phyloP scores from a whole-genome alignment of 2,329 filamentous ascomycete genomes.

The Pseudopyricularia cyperi region DNA sequence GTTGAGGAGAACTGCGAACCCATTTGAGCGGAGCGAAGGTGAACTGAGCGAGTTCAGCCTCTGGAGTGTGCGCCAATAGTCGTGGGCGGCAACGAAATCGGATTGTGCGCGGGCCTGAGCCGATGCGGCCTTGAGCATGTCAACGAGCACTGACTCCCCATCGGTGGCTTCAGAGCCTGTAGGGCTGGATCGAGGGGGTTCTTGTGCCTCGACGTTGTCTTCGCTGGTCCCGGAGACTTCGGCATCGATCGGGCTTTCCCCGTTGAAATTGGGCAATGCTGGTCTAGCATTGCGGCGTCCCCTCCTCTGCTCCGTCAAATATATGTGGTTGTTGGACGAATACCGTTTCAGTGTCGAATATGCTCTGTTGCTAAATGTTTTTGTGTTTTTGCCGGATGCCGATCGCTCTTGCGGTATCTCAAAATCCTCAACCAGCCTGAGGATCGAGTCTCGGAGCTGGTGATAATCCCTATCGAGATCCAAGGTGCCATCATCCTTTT shows the following conservation, averaged over 20 bases:
- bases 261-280: slow-evolving; percentile 22
- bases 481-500: slow-evolving; percentile 40
- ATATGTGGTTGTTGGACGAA: slow-evolving; percentile 44
- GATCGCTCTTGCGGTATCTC: slow-evolving; percentile 57
- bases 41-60: slow-evolving; percentile 54
- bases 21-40: slow-evolving; percentile 48
- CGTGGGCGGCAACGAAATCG: slow-evolving; percentile 72
- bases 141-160: slow-evolving; percentile 39
- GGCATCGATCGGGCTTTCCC: slow-evolving; percentile 11
- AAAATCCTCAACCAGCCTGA: slow-evolving; percentile 71
- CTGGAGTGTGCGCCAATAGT: slow-evolving; percentile 73
- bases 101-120: slow-evolving; percentile 64
- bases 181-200: background rate
- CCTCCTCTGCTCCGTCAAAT: slow-evolving; percentile 38
- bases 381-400: slow-evolving; percentile 39
- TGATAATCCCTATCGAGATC: slow-evolving; percentile 71
- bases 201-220: slow-evolving; percentile 6
- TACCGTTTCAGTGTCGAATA: slow-evolving; percentile 43
- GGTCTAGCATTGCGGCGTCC: background rate
- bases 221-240: background rate
- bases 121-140: slow-evolving; percentile 66
- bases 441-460: slow-evolving; percentile 65
- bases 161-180: background rate
- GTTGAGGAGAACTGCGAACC: slow-evolving; percentile 59
- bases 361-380: slow-evolving; percentile 56